Evolutionary conservation across 306 rosid genomes (phyloP), one percentile per base, ranked within the genome.

Genomic region (Coriaria nepalensis): DNA sequence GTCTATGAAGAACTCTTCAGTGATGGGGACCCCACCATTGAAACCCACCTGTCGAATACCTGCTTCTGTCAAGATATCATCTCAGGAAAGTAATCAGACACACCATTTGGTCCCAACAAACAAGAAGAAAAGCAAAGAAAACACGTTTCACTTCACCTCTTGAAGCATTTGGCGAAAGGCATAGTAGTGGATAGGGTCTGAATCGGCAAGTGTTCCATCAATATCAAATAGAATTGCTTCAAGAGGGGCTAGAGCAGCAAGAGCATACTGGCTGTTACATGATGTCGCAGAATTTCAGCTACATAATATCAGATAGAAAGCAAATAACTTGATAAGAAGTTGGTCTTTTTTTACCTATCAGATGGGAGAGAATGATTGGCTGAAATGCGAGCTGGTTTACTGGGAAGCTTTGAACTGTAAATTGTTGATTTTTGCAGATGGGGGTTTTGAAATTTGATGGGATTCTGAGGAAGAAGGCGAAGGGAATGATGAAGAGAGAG

Each of bases 151-250:
- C 29, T 20, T 0, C 35, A 75, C 77, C 63, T 67, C 58, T 60
- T 63, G 66, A 71, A 75, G 81, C 72, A 67, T 63, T 49, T 60
- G 39, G 10, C 63, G 61, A 52, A 60, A 75, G 46, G 78, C 77
- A 29, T 47, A 37, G 36, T 53, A 70, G 33, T 70, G 74, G 43
- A 63, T 49, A 10, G 77, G 77, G 55, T 70, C 71, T 9, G 71
- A 70, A 56, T 70, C 81, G 42, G 77, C 70, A 34, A 75, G 43
- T 13, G 71, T 75, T 51, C 77, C 81, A 55, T 75, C 77, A 38
- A 75, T 67, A 41, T 75, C 77, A 49, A 75, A 75, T 20, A 70
- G 71, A 67, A 75, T 61, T 10, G 71, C 74, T 60, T 70, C 40
- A 5, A 74, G 69, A 43, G 73, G 71, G 48, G 46, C 37, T 10